phyloP scores from a whole-genome alignment of 805 yeast species.

The Kurtzmaniella fragi region DNA sequence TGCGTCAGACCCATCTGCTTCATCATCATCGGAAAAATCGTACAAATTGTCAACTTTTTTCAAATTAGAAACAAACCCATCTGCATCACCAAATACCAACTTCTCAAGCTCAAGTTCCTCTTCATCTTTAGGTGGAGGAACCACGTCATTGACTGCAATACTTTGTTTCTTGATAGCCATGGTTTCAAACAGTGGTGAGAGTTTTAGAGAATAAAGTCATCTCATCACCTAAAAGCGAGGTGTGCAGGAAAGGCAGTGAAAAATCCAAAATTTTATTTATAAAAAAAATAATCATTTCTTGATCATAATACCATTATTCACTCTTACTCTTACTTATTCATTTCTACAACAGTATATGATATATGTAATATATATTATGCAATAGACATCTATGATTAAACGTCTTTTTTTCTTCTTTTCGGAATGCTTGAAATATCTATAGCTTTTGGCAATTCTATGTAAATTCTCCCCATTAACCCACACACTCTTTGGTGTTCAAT shows the following conservation, averaged over 20 bases:
- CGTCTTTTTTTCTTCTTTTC: slow-evolving; percentile 7
- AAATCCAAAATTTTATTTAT: too few relatives aligned
- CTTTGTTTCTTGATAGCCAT: slow-evolving; percentile 5
- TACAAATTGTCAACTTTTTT: slow-evolving; percentile 55
- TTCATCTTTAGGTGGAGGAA: slow-evolving; percentile 67
- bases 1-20: slow-evolving; percentile 19
- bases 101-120: slow-evolving; percentile 79
- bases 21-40: slow-evolving; percentile 40
- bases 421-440: slow-evolving; percentile 5
- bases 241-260: too few relatives aligned
- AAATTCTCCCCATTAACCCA: slow-evolving; percentile 4
- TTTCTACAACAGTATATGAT: too few relatives aligned
- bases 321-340: too few relatives aligned
- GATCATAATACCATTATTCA: too few relatives aligned
- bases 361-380: too few relatives aligned
- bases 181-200: background rate
- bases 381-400: too few relatives aligned
- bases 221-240: too few relatives aligned
- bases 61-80: slow-evolving; percentile 64
- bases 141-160: slow-evolving; percentile 11
- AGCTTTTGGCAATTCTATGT: slow-evolving; percentile 1
- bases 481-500: too few relatives aligned
- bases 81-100: slow-evolving; percentile 84
- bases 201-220: too few relatives aligned
- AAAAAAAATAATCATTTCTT: too few relatives aligned